phyloP scores from a whole-genome alignment of 2,329 filamentous ascomycete genomes.

The Diplodia intermedia region DNA sequence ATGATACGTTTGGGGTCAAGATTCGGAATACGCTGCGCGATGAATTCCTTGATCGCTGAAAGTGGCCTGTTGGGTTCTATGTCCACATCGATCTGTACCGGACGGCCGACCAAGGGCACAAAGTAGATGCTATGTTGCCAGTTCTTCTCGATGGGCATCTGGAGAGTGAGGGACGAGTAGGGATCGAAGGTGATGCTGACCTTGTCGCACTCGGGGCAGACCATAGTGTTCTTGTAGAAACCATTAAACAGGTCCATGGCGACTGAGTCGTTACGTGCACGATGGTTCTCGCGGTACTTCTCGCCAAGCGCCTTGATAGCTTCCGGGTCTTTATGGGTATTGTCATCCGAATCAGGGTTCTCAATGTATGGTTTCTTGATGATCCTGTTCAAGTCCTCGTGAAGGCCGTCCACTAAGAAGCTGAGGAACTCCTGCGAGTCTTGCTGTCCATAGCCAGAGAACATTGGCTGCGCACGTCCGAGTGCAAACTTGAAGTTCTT shows the following conservation, averaged over 20 bases:
- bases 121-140: constrained; percentile 79
- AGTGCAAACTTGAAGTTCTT: constrained; percentile 82
- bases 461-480: constrained; percentile 80
- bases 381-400: constrained; percentile 93
- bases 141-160: constrained; percentile 83
- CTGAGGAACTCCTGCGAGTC: constrained; percentile 97
- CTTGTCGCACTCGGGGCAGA: constrained; percentile 89
- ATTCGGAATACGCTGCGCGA: constrained; percentile 61
- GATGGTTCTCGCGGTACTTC: constrained; percentile 89
- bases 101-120: constrained; percentile 74
- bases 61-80: constrained; percentile 77
- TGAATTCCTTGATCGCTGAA: constrained; percentile 68
- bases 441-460: constrained; percentile 94
- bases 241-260: constrained; percentile 95
- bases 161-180: constrained; percentile 92
- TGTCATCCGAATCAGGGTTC: constrained; percentile 96
- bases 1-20: constrained; percentile 70
- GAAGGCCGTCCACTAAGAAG: constrained; percentile 90
- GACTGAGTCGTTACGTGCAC: constrained; percentile 90
- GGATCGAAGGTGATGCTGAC: constrained; percentile 99
- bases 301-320: constrained; percentile 86
- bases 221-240: constrained; percentile 97
- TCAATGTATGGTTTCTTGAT: constrained; percentile 97
- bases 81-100: constrained; percentile 78
- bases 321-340: constrained; percentile 83